Conservation (phyloP, 495 filamentous ascomycete genomes). For the Neurospora tetrasperma region DNA sequence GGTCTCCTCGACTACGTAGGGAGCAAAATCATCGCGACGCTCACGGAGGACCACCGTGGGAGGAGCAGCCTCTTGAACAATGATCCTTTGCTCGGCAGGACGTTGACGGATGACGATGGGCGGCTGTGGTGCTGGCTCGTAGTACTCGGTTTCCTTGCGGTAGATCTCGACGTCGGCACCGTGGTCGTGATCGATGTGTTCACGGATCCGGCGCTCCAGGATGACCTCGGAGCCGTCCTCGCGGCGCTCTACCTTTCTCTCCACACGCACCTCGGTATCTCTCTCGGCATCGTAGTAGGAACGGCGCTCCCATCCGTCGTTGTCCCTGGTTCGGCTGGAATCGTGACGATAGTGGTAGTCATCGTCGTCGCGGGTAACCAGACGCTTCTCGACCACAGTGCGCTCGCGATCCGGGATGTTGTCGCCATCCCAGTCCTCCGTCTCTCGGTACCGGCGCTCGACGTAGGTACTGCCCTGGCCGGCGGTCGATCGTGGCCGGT, state of each 20-base stretch:
- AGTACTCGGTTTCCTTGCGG: slow-evolving; percentile 59
- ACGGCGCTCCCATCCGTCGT: slow-evolving; percentile 33
- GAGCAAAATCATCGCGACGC: slow-evolving; percentile 46
- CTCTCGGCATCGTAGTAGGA: slow-evolving; percentile 31
- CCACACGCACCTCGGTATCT: slow-evolving; percentile 31
- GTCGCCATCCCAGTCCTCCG: slow-evolving; percentile 27
- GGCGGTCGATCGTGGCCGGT: slow-evolving; percentile 34
- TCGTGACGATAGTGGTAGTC: slow-evolving; percentile 15
- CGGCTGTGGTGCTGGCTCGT: slow-evolving; percentile 42
- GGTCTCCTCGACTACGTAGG: slow-evolving; percentile 36
- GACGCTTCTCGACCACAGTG: slow-evolving; percentile 21
- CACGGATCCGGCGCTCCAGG: slow-evolving; percentile 38
- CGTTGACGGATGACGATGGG: slow-evolving; percentile 60
- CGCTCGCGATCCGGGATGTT: slow-evolving; percentile 14
- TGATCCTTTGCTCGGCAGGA: slow-evolving; percentile 55
- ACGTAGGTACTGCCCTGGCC: slow-evolving; percentile 32
- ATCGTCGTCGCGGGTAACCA: slow-evolving; percentile 22
- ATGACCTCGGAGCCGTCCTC: slow-evolving; percentile 33
- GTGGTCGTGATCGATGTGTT: slow-evolving; percentile 31
- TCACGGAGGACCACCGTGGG: slow-evolving; percentile 54
- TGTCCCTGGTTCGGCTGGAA: slow-evolving; percentile 11
- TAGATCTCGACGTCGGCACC: slow-evolving; percentile 50
- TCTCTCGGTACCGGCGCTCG: slow-evolving; percentile 34
- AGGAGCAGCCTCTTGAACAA: slow-evolving; percentile 58
- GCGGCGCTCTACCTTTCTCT: slow-evolving; percentile 33